phyloP scores from a whole-genome alignment of 176 grass and related monocot genomes.

The Metroxylon sagu region DNA sequence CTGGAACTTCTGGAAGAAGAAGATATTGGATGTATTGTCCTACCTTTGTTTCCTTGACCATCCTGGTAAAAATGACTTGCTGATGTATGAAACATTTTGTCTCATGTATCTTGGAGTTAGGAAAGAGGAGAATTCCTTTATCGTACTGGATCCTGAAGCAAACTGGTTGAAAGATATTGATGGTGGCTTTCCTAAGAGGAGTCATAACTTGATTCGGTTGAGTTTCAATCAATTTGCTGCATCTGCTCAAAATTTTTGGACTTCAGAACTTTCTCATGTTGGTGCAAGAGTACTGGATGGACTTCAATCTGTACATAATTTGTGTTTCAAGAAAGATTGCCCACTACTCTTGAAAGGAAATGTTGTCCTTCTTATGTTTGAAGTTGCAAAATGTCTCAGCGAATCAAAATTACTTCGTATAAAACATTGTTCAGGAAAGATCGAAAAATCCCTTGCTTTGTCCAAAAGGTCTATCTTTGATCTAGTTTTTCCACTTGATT shows the following conservation, averaged over 20 bases:
- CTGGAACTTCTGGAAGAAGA: constrained; percentile 49
- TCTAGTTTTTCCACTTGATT: constrained; percentile 21
- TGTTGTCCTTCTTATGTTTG: constrained; percentile 21
- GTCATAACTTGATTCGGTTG: constrained; percentile 21
- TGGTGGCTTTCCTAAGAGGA: constrained; percentile 23
- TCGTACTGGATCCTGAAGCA: constrained; percentile 40
- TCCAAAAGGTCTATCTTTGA: constrained; percentile 21
- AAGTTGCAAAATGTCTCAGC: constrained; percentile 37
- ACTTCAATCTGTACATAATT: constrained; percentile 32
- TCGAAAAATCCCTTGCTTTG: not conserved
- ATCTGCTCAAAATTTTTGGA: constrained; percentile 38
- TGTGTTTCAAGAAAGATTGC: not conserved
- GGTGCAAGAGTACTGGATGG: constrained; percentile 39
- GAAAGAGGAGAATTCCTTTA: constrained; percentile 24
- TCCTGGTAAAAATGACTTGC: constrained; percentile 4
- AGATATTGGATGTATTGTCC: constrained; percentile 22
- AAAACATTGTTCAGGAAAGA: not conserved
- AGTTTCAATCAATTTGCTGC: constrained; percentile 16
- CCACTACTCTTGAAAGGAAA: constrained; percentile 20
- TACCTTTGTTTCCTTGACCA: constrained; percentile 9
- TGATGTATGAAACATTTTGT: constrained; percentile 38
- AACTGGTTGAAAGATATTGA: constrained; percentile 34
- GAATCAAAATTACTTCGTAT: constrained; percentile 8
- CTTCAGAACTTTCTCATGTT: constrained; percentile 44
- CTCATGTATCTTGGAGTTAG: constrained; percentile 59